Conservation (phyloP, 2,329 filamentous ascomycete species). For the Hortaea werneckii region DNA sequence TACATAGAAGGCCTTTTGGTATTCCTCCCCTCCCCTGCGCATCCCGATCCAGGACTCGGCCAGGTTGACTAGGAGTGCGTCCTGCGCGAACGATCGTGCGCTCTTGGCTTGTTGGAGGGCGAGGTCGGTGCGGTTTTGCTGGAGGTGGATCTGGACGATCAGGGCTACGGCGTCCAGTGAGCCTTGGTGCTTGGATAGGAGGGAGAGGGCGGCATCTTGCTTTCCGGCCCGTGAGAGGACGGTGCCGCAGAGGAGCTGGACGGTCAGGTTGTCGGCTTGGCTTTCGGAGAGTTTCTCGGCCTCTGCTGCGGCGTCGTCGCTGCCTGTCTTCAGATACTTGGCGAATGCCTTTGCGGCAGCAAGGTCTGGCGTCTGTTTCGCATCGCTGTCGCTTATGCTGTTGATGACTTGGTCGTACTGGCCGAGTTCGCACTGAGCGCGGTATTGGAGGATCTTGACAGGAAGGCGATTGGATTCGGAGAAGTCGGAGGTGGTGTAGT, state of each 20-base stretch:
- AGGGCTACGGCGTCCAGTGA: conserved; percentile 70
- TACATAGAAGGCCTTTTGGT: conserved; percentile 95
- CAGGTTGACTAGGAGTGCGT: conserved; percentile 84
- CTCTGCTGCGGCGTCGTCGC: conserved; percentile 35
- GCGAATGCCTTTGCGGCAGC: conserved; percentile 69
- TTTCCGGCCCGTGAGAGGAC: conserved; percentile 70
- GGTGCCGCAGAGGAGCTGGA: conserved; percentile 74
- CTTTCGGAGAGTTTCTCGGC: conserved; percentile 60
- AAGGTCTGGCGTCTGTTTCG: conserved; percentile 54
- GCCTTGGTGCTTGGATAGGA: conserved; percentile 75
- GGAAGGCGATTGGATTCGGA: conserved; percentile 68
- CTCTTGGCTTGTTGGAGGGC: conserved; percentile 80
- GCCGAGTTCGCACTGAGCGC: conserved; percentile 73
- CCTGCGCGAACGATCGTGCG: conserved; percentile 88
- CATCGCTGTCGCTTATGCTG: conserved; percentile 53
- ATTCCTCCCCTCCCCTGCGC: conserved; percentile 86
- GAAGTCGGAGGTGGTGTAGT: conserved; percentile 73
- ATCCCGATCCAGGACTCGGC: conserved; percentile 93
- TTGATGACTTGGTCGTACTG: conserved; percentile 63
- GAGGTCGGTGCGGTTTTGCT: conserved; percentile 83
- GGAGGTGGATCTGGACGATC: conserved; percentile 83
- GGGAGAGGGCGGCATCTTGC: conserved; percentile 71
- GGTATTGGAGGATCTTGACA: conserved; percentile 66
- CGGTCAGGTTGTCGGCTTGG: conserved; percentile 61
- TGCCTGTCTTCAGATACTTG: conserved; percentile 36